Evolutionary conservation across 2,329 filamentous ascomycete species (phyloP).

Genomic region (Alternaria triticimaculans): DNA sequence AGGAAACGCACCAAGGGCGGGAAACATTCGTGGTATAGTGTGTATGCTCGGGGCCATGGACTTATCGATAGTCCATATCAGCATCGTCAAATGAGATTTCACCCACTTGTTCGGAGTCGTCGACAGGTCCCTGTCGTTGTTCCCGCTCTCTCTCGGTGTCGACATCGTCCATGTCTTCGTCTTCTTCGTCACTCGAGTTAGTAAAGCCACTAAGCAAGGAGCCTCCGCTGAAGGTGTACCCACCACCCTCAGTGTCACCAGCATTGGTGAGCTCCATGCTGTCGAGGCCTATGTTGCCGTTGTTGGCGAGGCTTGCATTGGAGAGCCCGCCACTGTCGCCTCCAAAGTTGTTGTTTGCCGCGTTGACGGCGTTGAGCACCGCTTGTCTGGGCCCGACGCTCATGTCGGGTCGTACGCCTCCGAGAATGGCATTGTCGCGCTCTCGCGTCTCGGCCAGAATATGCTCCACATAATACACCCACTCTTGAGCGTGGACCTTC

Average conservation of each 20-base stretch:
- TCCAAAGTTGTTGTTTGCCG: conserved; percentile 63
- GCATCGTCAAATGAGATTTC: conserved; percentile 67
- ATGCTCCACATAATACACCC: conserved; percentile 94
- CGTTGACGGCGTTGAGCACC: conserved; percentile 65
- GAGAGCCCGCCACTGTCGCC: conserved; percentile 61
- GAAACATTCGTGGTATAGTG: conserved; percentile 39
- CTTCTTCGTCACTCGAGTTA: conserved; percentile 94
- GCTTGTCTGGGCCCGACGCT: conserved; percentile 79
- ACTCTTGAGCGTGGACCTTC: conserved; percentile 85
- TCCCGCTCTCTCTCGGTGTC: conserved; percentile 69
- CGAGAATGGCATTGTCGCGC: conserved; percentile 96
- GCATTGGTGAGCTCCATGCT: conserved; percentile 69
- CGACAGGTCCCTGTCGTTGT: conserved; percentile 52
- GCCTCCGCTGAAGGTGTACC: conserved; percentile 75
- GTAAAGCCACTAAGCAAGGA: conserved; percentile 88
- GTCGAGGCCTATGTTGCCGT: conserved; percentile 59
- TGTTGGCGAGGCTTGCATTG: conserved; percentile 80
- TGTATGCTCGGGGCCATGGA: conserved; percentile 27
- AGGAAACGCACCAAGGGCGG: conserved; percentile 50
- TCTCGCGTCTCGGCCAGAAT: conserved; percentile 92
- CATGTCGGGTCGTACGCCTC: conserved; percentile 90
- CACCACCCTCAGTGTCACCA: conserved; percentile 73
- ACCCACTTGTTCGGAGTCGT: conserved; percentile 71
- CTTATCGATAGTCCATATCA: conserved; percentile 66
- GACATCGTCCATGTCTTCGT: conserved; percentile 89